A percentile compares a stretch with the other conserved stretches of the same genome.
Conservation (phyloP, 129 eudicot genomes). For the Saussurea involucrata region DNA sequence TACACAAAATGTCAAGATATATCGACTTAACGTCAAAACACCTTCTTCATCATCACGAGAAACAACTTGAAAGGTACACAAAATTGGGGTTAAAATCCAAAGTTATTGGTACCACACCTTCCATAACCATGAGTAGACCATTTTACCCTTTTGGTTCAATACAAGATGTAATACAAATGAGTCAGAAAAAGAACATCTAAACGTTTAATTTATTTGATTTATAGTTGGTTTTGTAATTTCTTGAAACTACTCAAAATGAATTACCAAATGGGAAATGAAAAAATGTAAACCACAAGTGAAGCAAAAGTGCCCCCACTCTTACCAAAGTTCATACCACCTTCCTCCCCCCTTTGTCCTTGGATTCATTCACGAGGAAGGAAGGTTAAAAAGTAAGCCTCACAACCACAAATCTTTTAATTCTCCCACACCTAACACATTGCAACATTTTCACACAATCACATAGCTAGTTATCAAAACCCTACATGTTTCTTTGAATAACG, state of each 20-base stretch:
- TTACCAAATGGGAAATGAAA: neutral
- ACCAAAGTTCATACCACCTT: conserved; percentile 25
- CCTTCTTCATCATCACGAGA: neutral
- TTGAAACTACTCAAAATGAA: neutral
- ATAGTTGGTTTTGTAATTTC: neutral
- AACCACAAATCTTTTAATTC: conserved; percentile 16
- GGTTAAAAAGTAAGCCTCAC: conserved; percentile 17
- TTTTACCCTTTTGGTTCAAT: neutral
- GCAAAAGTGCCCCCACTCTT: conserved; percentile 34
- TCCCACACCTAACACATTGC: conserved; percentile 28
- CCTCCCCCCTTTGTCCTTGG: neutral
- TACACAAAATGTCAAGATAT: neutral
- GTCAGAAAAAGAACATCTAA: neutral
- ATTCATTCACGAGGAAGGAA: conserved; percentile 26
- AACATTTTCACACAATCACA: conserved; percentile 21
- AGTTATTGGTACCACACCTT: neutral
- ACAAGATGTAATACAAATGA: neutral
- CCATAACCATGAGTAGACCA: neutral
- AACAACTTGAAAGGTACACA: neutral
- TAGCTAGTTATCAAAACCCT: neutral
- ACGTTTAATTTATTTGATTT: neutral
- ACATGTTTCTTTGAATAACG: neutral
- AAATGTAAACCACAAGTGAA: conserved; percentile 28
- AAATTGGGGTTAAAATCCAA: neutral
- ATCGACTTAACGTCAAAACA: neutral